Base-by-base conservation (phyloP, 352 stramenopile species). In the Phytophthora chlamydospora region DNA sequence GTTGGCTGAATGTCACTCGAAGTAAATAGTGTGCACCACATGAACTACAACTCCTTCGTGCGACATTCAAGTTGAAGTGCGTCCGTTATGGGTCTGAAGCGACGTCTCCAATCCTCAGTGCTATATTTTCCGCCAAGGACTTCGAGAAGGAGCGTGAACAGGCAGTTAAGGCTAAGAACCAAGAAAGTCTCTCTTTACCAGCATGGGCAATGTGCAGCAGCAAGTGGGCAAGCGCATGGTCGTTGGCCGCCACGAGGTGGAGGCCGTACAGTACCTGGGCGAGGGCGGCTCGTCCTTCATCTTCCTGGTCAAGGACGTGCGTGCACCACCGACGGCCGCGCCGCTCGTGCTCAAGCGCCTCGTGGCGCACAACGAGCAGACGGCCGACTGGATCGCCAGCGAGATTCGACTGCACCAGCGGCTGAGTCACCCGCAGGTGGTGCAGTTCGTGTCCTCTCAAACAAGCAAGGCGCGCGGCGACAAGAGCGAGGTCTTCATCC, bases 401-500 rank as follows among this genome's bases (percentile, higher is more conserved):
- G 85, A 93, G 57, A 89, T 91, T 47, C 75, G 78, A 4, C 80
- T 91, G 69, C 82, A 93, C 49, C 75, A 90, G 62, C 79, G 79
- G 4, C 85, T 93, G 56, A 75, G 64, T 29, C 79, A 90, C 48
- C 66, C 78, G 40, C 75, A 88, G 40, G 68, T 93, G 38, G 83
- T 93, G 45, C 77, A 91, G 59, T 92, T 81, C 58, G 52, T 88
- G 41, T 69, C 77, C 13, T 89, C 79, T 11, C 69, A 86, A 32
- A 76, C 76, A 27, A 73, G 68, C 46, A 68, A 74, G 31, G 66
- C 73, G 21, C 61, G 64, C 4, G 59, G 48, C 10, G 59, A 71
- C 49, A 80, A 90, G 68, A 83, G 49, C 40, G 95, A 98, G 62
- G 93, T 98, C 49, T 90, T 96, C 48, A 98, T 98, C 60, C 73